Conservation (phyloP, 176 grass and related monocot genomes). For the Themeda triandra region DNA sequence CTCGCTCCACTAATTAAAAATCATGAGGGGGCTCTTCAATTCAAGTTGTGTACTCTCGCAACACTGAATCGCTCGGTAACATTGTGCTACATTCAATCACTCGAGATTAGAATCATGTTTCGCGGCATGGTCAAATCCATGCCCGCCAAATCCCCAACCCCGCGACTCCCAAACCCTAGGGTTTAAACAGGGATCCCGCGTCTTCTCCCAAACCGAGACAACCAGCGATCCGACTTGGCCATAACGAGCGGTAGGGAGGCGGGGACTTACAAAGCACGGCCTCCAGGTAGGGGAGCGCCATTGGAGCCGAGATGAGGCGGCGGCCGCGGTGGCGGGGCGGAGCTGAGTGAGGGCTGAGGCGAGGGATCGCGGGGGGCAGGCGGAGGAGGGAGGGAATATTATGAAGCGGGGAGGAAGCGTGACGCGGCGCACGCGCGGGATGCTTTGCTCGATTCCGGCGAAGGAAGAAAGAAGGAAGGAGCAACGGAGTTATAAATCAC, state of each 20-base stretch:
- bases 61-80: neutral
- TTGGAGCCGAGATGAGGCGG: conserved; percentile 27
- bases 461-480: neutral
- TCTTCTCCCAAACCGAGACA: neutral
- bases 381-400: neutral
- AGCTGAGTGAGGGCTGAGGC: neutral
- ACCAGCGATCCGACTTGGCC: neutral
- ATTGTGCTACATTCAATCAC: neutral
- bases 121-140: neutral
- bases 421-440: conserved; percentile 15
- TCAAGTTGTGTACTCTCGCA: neutral
- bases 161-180: conserved; percentile 30
- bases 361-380: neutral
- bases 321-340: neutral
- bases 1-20: neutral
- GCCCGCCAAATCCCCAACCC: neutral
- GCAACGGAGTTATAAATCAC: neutral
- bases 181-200: conserved; percentile 34
- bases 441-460: conserved; percentile 36
- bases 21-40: neutral
- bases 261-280: conserved; percentile 68
- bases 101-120: neutral
- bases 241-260: neutral
- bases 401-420: neutral
- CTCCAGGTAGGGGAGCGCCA: conserved; percentile 90